Conservation (phyloP, 352 stramenopile species). For the Pythium pyrilobum region DNA sequence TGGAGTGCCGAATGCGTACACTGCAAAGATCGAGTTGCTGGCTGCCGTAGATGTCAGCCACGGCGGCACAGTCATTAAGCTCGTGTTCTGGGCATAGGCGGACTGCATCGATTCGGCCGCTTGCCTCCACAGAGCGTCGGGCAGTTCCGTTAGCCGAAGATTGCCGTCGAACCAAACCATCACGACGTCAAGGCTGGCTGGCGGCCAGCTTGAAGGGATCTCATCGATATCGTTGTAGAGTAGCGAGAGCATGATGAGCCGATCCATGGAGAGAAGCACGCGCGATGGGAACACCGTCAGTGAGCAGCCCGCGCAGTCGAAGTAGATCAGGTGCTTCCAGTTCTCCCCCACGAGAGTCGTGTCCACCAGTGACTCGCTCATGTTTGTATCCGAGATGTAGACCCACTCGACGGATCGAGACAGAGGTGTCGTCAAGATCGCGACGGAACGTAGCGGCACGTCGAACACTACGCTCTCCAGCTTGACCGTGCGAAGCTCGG, state of each 20-base stretch:
- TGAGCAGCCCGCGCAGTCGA: not conserved
- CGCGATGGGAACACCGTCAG: not conserved
- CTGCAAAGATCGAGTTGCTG: not conserved
- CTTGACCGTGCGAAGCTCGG: constrained; percentile 4
- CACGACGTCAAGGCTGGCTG: not conserved
- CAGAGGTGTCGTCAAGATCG: not conserved
- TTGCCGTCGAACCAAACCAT: constrained; percentile 11
- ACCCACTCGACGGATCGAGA: constrained; percentile 5
- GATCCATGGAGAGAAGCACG: not conserved
- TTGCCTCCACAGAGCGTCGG: not conserved
- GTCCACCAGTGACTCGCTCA: not conserved
- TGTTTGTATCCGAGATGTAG: constrained; percentile 1
- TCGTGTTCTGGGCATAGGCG: not conserved
- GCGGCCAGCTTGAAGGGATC: not conserved
- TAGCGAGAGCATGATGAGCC: not conserved
- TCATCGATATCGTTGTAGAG: not conserved
- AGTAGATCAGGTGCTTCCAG: constrained; percentile 11
- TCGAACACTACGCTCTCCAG: not conserved
- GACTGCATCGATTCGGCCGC: not conserved
- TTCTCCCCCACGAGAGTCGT: not conserved
- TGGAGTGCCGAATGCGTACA: not conserved
- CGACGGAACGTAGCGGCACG: not conserved
- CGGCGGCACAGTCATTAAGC: not conserved
- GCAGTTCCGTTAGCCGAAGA: not conserved
- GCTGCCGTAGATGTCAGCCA: not conserved